Evolutionary conservation across 768 basidiomycete genomes (phyloP).

Genomic region (Gelatoporia subvermispora): DNA sequence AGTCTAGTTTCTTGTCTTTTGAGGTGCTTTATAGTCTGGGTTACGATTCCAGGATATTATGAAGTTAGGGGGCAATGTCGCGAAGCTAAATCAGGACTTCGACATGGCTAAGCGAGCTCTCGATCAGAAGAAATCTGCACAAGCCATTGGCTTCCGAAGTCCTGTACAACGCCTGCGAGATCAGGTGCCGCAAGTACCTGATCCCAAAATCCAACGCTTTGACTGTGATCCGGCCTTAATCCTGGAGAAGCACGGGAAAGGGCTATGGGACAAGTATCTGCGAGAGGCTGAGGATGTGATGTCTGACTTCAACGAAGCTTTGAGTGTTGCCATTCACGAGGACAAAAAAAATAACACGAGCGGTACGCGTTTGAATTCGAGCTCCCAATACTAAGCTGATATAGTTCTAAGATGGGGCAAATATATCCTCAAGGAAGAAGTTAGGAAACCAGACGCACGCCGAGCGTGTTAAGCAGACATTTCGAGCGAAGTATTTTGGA

Average conservation of each 20-base stretch:
- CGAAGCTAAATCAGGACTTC: constrained; percentile 1
- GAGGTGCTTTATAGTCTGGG: not conserved
- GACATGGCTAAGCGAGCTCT: not conserved
- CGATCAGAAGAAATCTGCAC: no score
- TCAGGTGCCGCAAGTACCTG: constrained; percentile 4
- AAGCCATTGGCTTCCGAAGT: not conserved
- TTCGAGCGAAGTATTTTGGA: constrained; percentile 12
- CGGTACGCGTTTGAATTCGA: not conserved
- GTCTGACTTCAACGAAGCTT: constrained; percentile 4
- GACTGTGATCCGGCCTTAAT: constrained; percentile 5
- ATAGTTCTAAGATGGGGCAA: not conserved
- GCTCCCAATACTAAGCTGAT: no score
- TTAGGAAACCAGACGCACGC: not conserved
- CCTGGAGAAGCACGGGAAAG: constrained; percentile 1
- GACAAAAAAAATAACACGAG: not conserved
- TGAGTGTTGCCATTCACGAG: constrained; percentile 1
- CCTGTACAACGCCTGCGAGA: constrained; percentile 7
- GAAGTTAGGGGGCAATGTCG: constrained; percentile 11
- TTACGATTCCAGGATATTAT: constrained; percentile 9
- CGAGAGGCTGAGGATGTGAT: constrained; percentile 6
- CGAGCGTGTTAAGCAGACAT: constrained; percentile 1
- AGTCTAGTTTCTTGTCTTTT: not conserved
- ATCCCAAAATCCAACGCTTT: not conserved
- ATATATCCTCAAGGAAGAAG: not conserved
- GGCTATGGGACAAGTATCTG: constrained; percentile 2